Evolutionary conservation across 202 grass and related monocot genomes (phyloP).

Genomic region (Panicum hallii): DNA sequence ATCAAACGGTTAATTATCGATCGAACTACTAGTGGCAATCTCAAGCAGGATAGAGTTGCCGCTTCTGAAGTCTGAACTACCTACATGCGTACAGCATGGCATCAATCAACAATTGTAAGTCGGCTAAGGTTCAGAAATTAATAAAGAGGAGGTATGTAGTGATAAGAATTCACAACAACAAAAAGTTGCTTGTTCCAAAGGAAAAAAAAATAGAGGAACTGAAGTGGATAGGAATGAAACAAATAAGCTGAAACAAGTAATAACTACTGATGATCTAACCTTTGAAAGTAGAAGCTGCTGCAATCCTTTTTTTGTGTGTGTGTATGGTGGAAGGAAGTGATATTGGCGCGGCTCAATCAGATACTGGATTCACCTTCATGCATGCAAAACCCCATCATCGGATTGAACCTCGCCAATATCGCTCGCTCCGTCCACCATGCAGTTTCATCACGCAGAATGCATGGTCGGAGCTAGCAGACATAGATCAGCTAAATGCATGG

Average conservation of each 20-base stretch:
- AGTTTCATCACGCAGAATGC: not conserved
- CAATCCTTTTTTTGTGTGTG: not conserved
- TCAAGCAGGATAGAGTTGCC: not conserved
- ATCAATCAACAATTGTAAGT: not conserved
- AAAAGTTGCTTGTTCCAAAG: not conserved
- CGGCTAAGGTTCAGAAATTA: not conserved
- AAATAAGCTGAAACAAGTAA: not conserved
- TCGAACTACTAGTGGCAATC: not conserved
- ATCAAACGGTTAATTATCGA: not conserved
- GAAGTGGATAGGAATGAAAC: not conserved
- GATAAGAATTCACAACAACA: not conserved
- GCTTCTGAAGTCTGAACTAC: not conserved
- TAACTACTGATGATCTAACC: conserved; percentile 1
- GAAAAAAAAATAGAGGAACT: not conserved
- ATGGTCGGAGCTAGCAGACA: not conserved
- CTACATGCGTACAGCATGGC: not conserved
- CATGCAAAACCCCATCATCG: conserved; percentile 56
- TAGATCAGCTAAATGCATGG: not conserved
- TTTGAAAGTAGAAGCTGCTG: conserved; percentile 3
- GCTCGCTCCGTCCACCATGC: conserved; percentile 52
- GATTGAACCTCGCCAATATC: conserved; percentile 99
- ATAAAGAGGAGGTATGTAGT: not conserved
- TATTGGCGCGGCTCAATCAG: conserved; percentile 99
- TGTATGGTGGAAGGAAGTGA: conserved; percentile 62
- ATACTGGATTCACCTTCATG: conserved; percentile 48